Evolutionary conservation across 805 yeast species (phyloP).

Genomic region (Kuraishia borneana): DNA sequence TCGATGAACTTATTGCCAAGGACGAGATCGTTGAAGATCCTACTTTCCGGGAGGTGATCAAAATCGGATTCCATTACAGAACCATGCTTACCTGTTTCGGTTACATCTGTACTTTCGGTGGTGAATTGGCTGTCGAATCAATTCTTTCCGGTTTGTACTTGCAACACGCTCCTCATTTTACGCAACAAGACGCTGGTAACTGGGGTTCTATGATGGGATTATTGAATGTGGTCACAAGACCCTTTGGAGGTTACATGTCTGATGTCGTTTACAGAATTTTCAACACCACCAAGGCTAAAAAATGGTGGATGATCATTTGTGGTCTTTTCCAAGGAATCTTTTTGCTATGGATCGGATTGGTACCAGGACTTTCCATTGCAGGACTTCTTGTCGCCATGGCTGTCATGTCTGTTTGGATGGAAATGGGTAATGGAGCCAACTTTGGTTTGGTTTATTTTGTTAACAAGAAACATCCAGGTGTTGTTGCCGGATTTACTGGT

Average conservation of each 20-base stretch:
- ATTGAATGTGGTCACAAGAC: slow-evolving; percentile 18
- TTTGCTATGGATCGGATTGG: slow-evolving; percentile 22
- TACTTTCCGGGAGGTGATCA: slow-evolving; percentile 7
- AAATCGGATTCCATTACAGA: slow-evolving; percentile 12
- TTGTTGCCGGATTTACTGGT: slow-evolving; percentile 25
- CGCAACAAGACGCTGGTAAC: slow-evolving; percentile 14
- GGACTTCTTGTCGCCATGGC: slow-evolving; percentile 19
- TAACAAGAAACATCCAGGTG: slow-evolving; percentile 22
- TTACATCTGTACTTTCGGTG: slow-evolving; percentile 18
- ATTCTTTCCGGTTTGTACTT: slow-evolving; percentile 13
- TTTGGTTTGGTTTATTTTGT: slow-evolving; percentile 23
- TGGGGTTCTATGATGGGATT: slow-evolving; percentile 23
- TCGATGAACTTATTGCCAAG: slow-evolving; percentile 10
- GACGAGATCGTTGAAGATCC: slow-evolving; percentile 17
- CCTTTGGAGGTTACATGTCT: slow-evolving; percentile 16
- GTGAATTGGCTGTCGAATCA: slow-evolving; percentile 18
- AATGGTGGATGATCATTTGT: slow-evolving; percentile 19
- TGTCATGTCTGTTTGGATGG: slow-evolving; percentile 22
- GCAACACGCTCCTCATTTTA: slow-evolving; percentile 8
- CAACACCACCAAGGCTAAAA: slow-evolving; percentile 19
- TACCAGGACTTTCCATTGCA: slow-evolving; percentile 14
- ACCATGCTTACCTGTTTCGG: slow-evolving; percentile 17
- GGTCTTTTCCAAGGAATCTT: slow-evolving; percentile 21
- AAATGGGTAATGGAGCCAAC: slow-evolving; percentile 27
- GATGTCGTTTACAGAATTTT: slow-evolving; percentile 17